These are phyloP conservation scores for Penicillium paradoxum DNA, from an alignment of 495 filamentous ascomycete genomes.

Conservation along the genomic window DNA sequence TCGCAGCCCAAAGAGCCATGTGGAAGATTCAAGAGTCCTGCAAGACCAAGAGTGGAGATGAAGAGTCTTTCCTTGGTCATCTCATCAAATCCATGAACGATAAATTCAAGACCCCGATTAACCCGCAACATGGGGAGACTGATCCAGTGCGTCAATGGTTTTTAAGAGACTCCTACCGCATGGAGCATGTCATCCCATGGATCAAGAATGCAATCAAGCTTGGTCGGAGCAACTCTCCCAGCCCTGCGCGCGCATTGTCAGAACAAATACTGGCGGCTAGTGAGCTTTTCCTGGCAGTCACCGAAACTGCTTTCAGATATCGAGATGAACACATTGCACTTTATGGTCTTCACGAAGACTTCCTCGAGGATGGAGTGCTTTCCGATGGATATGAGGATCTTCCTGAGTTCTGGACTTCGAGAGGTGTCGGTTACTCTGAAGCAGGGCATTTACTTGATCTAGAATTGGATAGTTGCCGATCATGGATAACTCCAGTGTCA, in stretches of 20 bases:
- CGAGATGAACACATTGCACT: conserved; percentile 57
- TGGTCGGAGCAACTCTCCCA: conserved; percentile 35
- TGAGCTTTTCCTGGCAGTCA: conserved; percentile 65
- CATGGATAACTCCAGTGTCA: conserved; percentile 34
- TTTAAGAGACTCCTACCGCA: conserved; percentile 63
- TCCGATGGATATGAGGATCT: conserved; percentile 55
- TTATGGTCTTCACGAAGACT: conserved; percentile 66
- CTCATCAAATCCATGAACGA: conserved; percentile 66
- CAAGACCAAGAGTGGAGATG: conserved; percentile 38
- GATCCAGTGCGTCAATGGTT: conserved; percentile 81
- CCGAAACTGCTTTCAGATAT: conserved; percentile 71
- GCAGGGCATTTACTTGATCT: conserved; percentile 48
- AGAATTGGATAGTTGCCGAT: conserved; percentile 40
- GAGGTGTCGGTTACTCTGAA: conserved; percentile 36
- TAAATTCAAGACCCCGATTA: conserved; percentile 54
- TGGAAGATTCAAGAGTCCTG: conserved; percentile 71
- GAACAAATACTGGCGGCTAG: conserved; percentile 71
- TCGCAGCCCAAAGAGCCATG: conserved; percentile 74
- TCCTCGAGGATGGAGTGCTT: conserved; percentile 65
- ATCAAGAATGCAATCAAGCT: conserved; percentile 66
- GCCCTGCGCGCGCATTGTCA: conserved; percentile 29
- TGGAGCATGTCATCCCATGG: conserved; percentile 73
- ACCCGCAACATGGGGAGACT: conserved; percentile 55
- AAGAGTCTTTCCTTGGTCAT: conserved; percentile 58
- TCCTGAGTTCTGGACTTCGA: conserved; percentile 76